A percentile compares a stretch with the other conserved stretches of the same genome.
phyloP scores from a whole-genome alignment of 78 protist species.

The Isochrysis galbana region DNA sequence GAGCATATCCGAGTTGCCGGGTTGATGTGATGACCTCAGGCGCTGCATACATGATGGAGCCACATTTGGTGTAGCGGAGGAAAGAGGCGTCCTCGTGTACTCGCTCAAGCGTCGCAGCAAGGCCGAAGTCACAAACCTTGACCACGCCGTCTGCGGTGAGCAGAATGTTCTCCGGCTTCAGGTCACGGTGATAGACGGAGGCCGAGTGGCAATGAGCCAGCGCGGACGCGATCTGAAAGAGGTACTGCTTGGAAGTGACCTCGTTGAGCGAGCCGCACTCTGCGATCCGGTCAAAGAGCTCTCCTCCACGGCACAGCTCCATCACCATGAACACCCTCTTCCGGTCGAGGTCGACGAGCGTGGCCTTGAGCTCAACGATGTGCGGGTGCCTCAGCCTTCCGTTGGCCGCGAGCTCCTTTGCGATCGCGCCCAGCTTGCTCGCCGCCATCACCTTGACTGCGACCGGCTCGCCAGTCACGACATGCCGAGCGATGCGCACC shows the following conservation, averaged over 20 bases:
- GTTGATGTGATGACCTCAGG: conserved; percentile 55
- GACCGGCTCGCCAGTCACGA: background rate
- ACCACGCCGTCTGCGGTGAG: conserved; percentile 2
- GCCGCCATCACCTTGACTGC: background rate
- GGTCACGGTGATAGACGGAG: conserved; percentile 54
- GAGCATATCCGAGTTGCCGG: background rate
- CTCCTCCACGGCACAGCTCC: background rate
- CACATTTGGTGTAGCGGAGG: conserved; percentile 54
- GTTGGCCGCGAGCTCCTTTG: background rate
- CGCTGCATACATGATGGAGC: conserved; percentile 67
- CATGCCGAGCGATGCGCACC: background rate
- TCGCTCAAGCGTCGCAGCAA: conserved; percentile 17
- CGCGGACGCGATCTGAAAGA: background rate
- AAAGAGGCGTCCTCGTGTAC: background rate
- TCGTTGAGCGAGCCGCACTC: background rate
- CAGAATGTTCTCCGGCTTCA: conserved; percentile 67
- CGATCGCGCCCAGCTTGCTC: background rate
- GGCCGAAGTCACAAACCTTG: conserved; percentile 55
- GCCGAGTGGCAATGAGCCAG: conserved; percentile 3
- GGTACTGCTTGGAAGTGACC: background rate
- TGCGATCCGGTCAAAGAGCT: conserved; percentile 6
- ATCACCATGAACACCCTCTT: background rate
- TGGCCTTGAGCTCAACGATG: background rate
- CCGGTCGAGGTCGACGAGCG: background rate
- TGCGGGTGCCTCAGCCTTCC: background rate